phyloP scores from a whole-genome alignment of 2,329 filamentous ascomycete genomes.

The Cadophora sp. region DNA sequence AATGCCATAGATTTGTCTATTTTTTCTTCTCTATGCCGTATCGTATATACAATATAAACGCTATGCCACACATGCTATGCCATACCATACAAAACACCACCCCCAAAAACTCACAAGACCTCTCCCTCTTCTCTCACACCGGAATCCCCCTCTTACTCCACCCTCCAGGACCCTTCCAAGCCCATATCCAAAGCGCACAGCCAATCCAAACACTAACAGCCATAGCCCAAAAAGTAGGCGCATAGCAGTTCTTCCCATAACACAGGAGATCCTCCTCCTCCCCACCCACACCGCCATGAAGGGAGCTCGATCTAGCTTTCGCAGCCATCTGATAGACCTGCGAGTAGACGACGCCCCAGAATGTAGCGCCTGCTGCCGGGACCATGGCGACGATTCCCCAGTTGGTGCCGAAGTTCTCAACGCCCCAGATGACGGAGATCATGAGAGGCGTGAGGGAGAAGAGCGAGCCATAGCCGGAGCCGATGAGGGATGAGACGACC shows the following conservation, averaged over 20 bases:
- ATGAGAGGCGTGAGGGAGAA: constrained; percentile 92
- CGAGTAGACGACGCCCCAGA: constrained; percentile 93
- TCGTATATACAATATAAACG: not conserved
- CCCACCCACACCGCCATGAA: constrained; percentile 46
- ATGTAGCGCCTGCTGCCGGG: constrained; percentile 83
- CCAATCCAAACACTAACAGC: constrained; percentile 80
- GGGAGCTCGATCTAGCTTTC: constrained; percentile 42
- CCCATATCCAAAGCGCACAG: constrained; percentile 73
- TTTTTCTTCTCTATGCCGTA: not conserved
- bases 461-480: constrained; percentile 89
- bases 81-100: too few relatives aligned
- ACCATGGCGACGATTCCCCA: constrained; percentile 96
- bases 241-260: constrained; percentile 83
- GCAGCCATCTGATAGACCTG: constrained; percentile 77
- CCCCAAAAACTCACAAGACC: too few relatives aligned
- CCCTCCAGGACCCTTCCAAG: constrained; percentile 76
- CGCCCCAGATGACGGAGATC: constrained; percentile 96
- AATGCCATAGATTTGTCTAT: not conserved
- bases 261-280: constrained; percentile 67
- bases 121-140: constrained; percentile 49
- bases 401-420: constrained; percentile 98
- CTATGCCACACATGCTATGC: not conserved
- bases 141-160: constrained; percentile 82
- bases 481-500: constrained; percentile 82
- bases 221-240: constrained; percentile 85